phyloP scores from a whole-genome alignment of 495 filamentous ascomycete genomes.

The Hypomontagnella monticulosa region DNA sequence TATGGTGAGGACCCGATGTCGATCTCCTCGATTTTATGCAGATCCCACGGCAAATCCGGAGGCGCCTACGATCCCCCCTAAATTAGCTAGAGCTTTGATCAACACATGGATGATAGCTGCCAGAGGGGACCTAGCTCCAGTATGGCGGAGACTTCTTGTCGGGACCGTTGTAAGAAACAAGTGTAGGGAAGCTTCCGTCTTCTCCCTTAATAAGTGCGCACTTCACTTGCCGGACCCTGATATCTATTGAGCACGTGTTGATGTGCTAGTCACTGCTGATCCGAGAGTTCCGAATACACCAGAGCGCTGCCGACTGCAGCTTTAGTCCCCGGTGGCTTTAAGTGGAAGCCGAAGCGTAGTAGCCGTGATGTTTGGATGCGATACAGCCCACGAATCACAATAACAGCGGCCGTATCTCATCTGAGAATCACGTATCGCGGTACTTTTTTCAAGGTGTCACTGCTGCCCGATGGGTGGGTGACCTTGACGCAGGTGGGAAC shows the following conservation, averaged over 20 bases:
- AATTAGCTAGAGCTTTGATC: constrained; percentile 13
- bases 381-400: constrained; percentile 28
- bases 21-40: constrained; percentile 40
- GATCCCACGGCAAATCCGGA: constrained; percentile 37
- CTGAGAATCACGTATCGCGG: constrained; percentile 18
- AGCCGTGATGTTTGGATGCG: constrained; percentile 25
- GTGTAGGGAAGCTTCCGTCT: constrained; percentile 1
- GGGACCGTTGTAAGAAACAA: background rate
- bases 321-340: constrained; percentile 26
- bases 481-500: constrained; percentile 13
- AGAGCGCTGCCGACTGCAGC: constrained; percentile 26
- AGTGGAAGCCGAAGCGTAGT: constrained; percentile 29
- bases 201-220: constrained; percentile 13
- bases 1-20: constrained; percentile 23
- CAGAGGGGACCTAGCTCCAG: background rate
- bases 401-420: constrained; percentile 17
- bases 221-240: constrained; percentile 14
- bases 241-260: constrained; percentile 25
- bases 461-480: constrained; percentile 23
- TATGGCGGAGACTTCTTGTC: constrained; percentile 4
- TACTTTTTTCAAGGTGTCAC: constrained; percentile 9
- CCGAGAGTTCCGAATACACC: constrained; percentile 34
- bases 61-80: constrained; percentile 24
- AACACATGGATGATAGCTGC: constrained; percentile 19
- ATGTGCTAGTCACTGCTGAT: constrained; percentile 14